A percentile compares a stretch with the other conserved stretches of the same genome.
phyloP scores from a whole-genome alignment of 495 filamentous ascomycete species.

The Xylona heveae region DNA sequence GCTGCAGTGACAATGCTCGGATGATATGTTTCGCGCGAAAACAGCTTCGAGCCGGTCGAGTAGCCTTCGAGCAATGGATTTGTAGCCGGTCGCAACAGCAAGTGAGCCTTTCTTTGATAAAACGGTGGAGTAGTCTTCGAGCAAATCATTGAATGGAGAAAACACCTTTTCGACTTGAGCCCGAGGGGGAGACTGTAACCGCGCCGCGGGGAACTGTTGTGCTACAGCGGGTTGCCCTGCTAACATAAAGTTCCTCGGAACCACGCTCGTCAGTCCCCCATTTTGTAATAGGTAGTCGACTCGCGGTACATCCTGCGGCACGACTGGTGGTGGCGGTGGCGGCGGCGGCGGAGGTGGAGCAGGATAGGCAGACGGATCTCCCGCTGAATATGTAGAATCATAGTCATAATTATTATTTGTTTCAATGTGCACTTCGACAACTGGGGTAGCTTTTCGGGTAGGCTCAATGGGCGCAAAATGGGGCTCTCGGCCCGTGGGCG shows the following conservation, averaged over 20 bases:
- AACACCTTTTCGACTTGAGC: slow-evolving; percentile 46
- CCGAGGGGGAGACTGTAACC: slow-evolving; percentile 20
- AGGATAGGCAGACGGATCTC: too few relatives aligned
- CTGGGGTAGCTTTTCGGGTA: too few relatives aligned
- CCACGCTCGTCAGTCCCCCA: slow-evolving; percentile 47
- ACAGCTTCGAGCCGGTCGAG: slow-evolving; percentile 88
- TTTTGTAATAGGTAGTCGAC: slow-evolving; percentile 82
- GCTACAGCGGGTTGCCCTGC: slow-evolving; percentile 18
- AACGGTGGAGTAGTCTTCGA: slow-evolving; percentile 72
- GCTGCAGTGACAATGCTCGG: slow-evolving; percentile 54
- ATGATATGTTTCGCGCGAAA: slow-evolving; percentile 76
- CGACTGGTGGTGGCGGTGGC: slow-evolving; percentile 55
- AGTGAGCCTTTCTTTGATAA: slow-evolving; percentile 67
- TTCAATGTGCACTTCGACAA: too few relatives aligned
- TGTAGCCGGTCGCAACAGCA: slow-evolving; percentile 89
- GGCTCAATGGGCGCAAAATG: too few relatives aligned
- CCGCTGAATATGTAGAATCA: too few relatives aligned
- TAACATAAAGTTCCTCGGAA: slow-evolving; percentile 43
- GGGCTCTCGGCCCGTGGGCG: background rate
- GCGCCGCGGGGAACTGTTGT: slow-evolving; percentile 25
- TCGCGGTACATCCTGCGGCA: slow-evolving; percentile 46
- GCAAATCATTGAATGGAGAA: slow-evolving; percentile 50
- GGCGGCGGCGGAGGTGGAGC: slow-evolving; percentile 18
- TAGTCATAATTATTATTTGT: too few relatives aligned
- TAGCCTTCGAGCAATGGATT: slow-evolving; percentile 75